These are phyloP conservation scores for Fusarium sp. DNA, from an alignment of 2,329 filamentous ascomycete genomes.

Conservation along the genomic window DNA sequence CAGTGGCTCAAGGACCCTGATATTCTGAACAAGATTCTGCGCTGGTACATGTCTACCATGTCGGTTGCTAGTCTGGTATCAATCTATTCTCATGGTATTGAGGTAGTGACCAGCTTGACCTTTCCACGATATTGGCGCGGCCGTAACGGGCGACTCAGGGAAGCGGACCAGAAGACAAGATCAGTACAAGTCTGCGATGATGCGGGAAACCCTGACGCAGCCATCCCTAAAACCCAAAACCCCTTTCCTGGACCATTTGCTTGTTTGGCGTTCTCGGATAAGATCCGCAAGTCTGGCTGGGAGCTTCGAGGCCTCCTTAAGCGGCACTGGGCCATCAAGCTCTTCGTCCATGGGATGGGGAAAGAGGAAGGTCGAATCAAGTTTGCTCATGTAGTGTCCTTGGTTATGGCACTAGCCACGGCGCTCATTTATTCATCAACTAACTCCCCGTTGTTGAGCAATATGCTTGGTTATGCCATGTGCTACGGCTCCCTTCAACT, in stretches of 20 bases:
- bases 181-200: slow-evolving; percentile 51
- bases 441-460: slow-evolving; percentile 70
- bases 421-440: slow-evolving; percentile 75
- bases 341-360: slow-evolving; percentile 61
- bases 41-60: slow-evolving; percentile 83
- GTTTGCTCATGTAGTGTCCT: slow-evolving; percentile 65
- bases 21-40: slow-evolving; percentile 83
- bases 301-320: slow-evolving; percentile 59
- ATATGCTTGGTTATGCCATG: slow-evolving; percentile 86
- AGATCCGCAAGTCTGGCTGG: slow-evolving; percentile 52
- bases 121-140: slow-evolving; percentile 77
- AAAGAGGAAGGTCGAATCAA: slow-evolving; percentile 61
- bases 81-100: slow-evolving; percentile 76
- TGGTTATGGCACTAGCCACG: slow-evolving; percentile 62
- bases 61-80: slow-evolving; percentile 80
- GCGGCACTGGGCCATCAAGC: slow-evolving; percentile 60
- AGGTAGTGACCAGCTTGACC: slow-evolving; percentile 70
- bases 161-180: slow-evolving; percentile 53
- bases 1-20: slow-evolving; percentile 86
- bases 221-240: slow-evolving; percentile 34
- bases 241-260: slow-evolving; percentile 46
- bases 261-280: slow-evolving; percentile 46
- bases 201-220: slow-evolving; percentile 43
- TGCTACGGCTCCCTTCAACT: slow-evolving; percentile 84
- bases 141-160: slow-evolving; percentile 53